A percentile compares a stretch with the other conserved stretches of the same genome.
Evolutionary conservation across 2,329 filamentous ascomycete genomes (phyloP).

Genomic region (Trematosphaeria pertusa): DNA sequence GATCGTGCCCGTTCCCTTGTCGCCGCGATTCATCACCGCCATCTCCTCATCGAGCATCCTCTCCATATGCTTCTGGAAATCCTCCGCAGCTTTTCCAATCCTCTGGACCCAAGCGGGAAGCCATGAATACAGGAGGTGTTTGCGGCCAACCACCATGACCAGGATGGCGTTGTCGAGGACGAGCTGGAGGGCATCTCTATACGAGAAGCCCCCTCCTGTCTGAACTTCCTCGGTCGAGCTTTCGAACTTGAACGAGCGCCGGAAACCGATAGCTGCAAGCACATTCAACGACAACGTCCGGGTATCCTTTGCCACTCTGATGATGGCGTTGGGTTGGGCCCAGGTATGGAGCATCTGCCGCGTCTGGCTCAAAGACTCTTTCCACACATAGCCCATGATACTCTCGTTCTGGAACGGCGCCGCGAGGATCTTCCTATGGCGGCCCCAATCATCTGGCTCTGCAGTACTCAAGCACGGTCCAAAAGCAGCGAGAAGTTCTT

Average conservation of each 20-base stretch:
- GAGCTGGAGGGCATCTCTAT: conserved; percentile 24
- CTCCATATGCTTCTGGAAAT: conserved; percentile 14
- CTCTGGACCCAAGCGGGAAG: conserved; percentile 21
- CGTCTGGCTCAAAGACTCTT: conserved; percentile 66
- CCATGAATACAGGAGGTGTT: conserved; percentile 16
- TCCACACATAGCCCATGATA: conserved; percentile 55
- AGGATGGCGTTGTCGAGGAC: conserved; percentile 32
- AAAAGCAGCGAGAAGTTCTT: conserved; percentile 9
- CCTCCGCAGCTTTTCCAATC: conserved; percentile 17
- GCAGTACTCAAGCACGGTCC: conserved; percentile 9
- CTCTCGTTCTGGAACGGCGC: conserved; percentile 51
- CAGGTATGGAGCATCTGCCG: conserved; percentile 12
- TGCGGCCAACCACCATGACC: conserved; percentile 10
- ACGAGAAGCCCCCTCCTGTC: not conserved
- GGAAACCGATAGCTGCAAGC: conserved; percentile 37
- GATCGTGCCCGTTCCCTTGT: conserved; percentile 12
- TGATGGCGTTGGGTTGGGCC: conserved; percentile 8
- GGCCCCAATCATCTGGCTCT: conserved; percentile 42
- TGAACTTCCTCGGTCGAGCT: not conserved
- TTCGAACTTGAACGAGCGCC: conserved; percentile 17
- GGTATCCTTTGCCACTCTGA: conserved; percentile 28
- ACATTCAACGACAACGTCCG: conserved; percentile 41
- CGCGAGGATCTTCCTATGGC: conserved; percentile 49
- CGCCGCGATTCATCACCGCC: conserved; percentile 1
- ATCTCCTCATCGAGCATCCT: conserved; percentile 14